Evolutionary conservation across 768 basidiomycete genomes (phyloP).

Genomic region (Tulasnella sp.): DNA sequence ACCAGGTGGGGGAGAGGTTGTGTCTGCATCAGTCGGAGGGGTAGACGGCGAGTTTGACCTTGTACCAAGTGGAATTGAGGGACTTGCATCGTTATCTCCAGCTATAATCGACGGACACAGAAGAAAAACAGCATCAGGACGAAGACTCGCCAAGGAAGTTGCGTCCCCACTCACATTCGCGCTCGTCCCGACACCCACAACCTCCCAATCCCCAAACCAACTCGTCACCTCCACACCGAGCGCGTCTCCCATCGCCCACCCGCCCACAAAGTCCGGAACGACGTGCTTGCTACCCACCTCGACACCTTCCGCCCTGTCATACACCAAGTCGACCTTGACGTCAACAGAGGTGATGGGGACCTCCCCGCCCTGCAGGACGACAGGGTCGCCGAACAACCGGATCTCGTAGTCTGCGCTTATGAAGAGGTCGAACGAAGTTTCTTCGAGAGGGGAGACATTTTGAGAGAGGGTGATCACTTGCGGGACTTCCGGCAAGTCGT

Average conservation of each 20-base stretch:
- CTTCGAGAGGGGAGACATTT: not conserved
- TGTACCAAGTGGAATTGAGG: not conserved
- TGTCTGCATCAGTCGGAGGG: not conserved
- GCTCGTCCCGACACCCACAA: not conserved
- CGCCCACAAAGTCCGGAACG: conserved; percentile 11
- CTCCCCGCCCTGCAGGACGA: not conserved
- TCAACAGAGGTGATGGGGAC: not conserved
- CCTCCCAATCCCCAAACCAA: not conserved
- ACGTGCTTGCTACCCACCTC: not conserved
- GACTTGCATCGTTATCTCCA: not conserved
- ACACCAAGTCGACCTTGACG: not conserved
- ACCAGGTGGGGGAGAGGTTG: not conserved
- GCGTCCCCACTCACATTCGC: not conserved
- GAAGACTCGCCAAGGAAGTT: not conserved
- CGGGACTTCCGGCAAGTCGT: not conserved
- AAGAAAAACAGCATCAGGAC: not conserved
- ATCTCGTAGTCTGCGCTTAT: conserved; percentile 15
- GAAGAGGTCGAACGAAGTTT: conserved; percentile 9
- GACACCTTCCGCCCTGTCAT: not conserved
- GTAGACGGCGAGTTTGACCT: not conserved
- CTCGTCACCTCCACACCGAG: conserved; percentile 7
- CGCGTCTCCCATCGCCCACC: conserved; percentile 10
- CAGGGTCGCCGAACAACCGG: conserved; percentile 13
- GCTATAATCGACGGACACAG: not conserved
- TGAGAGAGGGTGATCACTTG: not conserved